Evolutionary conservation across 768 basidiomycete genomes (phyloP).

Genomic region (Russula emetica): DNA sequence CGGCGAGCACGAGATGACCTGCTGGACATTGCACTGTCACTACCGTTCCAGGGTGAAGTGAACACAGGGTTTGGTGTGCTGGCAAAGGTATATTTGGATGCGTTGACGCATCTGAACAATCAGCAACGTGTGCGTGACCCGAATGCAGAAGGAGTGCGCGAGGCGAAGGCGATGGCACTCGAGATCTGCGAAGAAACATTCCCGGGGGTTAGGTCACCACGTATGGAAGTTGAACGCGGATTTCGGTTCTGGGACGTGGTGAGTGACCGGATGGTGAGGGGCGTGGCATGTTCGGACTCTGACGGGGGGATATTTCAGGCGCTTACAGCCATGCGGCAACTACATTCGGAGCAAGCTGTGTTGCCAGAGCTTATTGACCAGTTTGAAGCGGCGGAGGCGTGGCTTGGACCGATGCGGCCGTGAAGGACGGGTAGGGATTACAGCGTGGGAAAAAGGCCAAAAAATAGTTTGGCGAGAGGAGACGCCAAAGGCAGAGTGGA

Average conservation of each 20-base stretch:
- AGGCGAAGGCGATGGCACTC: constrained; percentile 82
- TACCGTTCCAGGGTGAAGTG: constrained; percentile 94
- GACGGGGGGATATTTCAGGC: constrained; percentile 44
- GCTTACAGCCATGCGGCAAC: constrained; percentile 82
- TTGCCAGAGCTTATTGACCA: constrained; percentile 86
- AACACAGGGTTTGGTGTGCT: constrained; percentile 98
- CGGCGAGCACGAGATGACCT: constrained; percentile 84
- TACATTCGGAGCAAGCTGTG: constrained; percentile 79
- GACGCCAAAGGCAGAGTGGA: constrained; percentile 16
- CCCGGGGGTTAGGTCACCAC: constrained; percentile 82
- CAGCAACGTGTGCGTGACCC: constrained; percentile 72
- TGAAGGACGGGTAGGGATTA: constrained; percentile 37
- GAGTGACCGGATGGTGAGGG: constrained; percentile 44
- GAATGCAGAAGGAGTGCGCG: constrained; percentile 70
- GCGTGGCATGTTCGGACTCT: constrained; percentile 19
- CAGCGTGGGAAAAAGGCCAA: constrained; percentile 2
- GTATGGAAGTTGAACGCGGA: constrained; percentile 87
- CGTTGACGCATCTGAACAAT: constrained; percentile 82
- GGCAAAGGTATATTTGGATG: constrained; percentile 94
- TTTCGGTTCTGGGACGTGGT: constrained; percentile 99
- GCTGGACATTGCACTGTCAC: constrained; percentile 84
- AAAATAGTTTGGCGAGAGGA: constrained; percentile 7
- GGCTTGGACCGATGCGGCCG: constrained; percentile 89
- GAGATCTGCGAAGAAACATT: constrained; percentile 94
- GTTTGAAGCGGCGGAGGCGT: constrained; percentile 93